Conservation (phyloP, 2,329 filamentous ascomycete genomes). For the Trichoderma breve region DNA sequence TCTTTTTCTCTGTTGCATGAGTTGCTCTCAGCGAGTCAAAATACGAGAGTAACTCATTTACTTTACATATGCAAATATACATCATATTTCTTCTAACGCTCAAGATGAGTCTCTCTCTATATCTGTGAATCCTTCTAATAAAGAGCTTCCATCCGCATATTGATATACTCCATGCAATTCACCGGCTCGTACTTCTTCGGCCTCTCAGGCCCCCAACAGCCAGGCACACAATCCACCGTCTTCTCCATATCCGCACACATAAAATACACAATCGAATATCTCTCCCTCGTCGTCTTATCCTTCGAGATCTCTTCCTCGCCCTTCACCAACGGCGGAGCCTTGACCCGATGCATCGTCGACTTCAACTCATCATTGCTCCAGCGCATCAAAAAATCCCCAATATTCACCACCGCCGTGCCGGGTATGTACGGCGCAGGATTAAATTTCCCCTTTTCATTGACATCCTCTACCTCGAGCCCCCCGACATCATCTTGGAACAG, state of each 20-base stretch:
- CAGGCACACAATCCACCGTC: conserved; percentile 52
- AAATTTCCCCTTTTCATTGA: conserved; percentile 35
- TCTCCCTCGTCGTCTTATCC: conserved; percentile 43
- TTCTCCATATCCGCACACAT: conserved; percentile 48
- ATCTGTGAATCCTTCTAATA: neutral
- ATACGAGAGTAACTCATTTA: neutral
- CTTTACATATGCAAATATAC: neutral
- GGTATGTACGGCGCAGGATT: conserved; percentile 30
- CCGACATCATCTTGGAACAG: conserved; percentile 46
- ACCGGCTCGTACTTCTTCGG: conserved; percentile 50
- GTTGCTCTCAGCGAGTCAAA: neutral
- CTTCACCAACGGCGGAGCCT: conserved; percentile 35
- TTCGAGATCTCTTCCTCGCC: conserved; percentile 25
- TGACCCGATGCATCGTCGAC: conserved; percentile 41
- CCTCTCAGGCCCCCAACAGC: conserved; percentile 41
- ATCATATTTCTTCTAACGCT: neutral
- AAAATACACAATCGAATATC: conserved; percentile 63
- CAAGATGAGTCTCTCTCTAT: neutral
- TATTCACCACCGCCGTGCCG: conserved; percentile 40
- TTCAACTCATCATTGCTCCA: conserved; percentile 38
- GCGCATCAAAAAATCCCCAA: conserved; percentile 40
- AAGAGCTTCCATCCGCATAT: conserved; percentile 28
- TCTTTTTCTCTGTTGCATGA: neutral
- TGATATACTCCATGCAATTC: conserved; percentile 30
- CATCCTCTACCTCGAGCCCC: conserved; percentile 47